Conservation (phyloP, 1,284 basidiomycete genomes). For the Clitocybe nebularis region DNA sequence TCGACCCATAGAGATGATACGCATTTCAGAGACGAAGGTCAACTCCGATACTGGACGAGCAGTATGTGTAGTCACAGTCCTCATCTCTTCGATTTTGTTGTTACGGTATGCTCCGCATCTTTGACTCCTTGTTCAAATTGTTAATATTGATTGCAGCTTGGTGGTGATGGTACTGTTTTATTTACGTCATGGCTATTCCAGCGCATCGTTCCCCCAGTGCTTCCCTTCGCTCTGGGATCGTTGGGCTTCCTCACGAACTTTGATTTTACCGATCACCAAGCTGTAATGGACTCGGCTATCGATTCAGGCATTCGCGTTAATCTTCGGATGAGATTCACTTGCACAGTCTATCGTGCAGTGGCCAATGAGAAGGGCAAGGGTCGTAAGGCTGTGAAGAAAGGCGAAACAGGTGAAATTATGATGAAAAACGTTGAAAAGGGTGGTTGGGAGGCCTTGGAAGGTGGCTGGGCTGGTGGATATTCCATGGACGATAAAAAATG, state of each 20-base stretch:
- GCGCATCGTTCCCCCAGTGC: conserved; percentile 93
- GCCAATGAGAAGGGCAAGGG: conserved; percentile 64
- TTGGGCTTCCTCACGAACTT: conserved; percentile 99
- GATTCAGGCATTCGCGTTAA: conserved; percentile 96
- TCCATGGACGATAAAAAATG: conserved; percentile 36
- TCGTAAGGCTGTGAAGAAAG: conserved; percentile 86
- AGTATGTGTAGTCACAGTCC: conserved; percentile 93
- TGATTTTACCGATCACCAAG: conserved; percentile 85
- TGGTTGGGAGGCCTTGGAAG: conserved; percentile 94
- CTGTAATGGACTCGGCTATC: conserved; percentile 87
- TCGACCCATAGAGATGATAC: conserved; percentile 38
- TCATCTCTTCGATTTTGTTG: conserved; percentile 96
- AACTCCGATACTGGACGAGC: conserved; percentile 95
- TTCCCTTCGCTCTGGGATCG: conserved; percentile 97
- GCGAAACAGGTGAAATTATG: conserved; percentile 89
- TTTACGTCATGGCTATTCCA: conserved; percentile 99
- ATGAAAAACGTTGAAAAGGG: conserved; percentile 86
- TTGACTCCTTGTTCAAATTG: conserved; percentile 1
- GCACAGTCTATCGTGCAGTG: conserved; percentile 93
- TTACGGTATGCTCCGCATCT: conserved; percentile 67
- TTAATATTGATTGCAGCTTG: conserved; percentile 55
- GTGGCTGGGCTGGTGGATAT: conserved; percentile 50
- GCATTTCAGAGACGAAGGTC: conserved; percentile 66
- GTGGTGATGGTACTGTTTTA: conserved; percentile 97
- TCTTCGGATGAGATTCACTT: conserved; percentile 98